Evolutionary conservation across 108 stramenopile genomes (phyloP).

Genomic region (Schizochytrium sp.): DNA sequence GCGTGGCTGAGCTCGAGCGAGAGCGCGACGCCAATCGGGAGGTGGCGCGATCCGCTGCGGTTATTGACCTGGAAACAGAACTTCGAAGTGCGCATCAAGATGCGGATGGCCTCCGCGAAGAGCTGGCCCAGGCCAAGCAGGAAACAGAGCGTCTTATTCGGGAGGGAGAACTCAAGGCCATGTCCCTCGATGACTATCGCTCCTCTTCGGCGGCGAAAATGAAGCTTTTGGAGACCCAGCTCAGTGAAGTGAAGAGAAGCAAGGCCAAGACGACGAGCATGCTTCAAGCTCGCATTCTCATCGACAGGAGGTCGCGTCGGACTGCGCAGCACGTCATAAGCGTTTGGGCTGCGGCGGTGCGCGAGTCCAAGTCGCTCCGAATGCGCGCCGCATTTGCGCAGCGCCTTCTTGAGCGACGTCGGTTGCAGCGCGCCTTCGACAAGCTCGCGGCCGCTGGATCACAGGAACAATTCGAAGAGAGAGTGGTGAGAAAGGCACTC

Average conservation of each 20-base stretch:
- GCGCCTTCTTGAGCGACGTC: neutral
- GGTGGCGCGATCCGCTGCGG: neutral
- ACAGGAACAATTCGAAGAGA: neutral
- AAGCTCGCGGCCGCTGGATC: neutral
- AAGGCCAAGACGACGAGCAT: neutral
- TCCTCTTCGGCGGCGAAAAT: neutral
- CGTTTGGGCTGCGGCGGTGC: neutral
- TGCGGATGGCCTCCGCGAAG: neutral
- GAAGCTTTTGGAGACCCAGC: neutral
- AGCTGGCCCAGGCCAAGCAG: too few relatives aligned
- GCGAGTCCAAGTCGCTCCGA: neutral
- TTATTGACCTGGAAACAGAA: neutral
- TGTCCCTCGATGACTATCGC: neutral
- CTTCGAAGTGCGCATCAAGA: neutral
- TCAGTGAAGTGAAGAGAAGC: neutral
- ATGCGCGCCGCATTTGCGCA: neutral
- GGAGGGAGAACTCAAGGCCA: neutral
- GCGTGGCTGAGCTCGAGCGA: neutral
- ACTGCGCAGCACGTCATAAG: neutral
- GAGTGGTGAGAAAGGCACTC: neutral
- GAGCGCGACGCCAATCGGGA: neutral
- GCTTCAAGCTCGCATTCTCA: neutral
- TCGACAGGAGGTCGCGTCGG: neutral
- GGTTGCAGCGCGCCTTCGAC: neutral
- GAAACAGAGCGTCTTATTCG: neutral